Base-by-base conservation (phyloP, 371 early-diverging fungal species). In the Lichtheimia corymbifera region DNA sequence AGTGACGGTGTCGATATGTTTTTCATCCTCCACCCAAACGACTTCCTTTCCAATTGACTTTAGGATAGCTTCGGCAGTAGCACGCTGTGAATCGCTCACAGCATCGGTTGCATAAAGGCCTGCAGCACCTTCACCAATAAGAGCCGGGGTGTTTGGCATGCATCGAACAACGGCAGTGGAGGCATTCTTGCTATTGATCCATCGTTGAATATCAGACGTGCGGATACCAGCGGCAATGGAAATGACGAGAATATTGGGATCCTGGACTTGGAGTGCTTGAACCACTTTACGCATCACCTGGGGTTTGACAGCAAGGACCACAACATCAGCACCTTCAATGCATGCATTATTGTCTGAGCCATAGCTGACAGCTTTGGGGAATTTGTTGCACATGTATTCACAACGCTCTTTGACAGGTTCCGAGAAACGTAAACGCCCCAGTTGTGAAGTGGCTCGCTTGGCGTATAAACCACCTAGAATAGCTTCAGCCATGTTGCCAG, bases 61-160 rank as follows among this genome's bases (percentile, higher is more conserved):
- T 69, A 93, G 74, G 18, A 95, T 83, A 2, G 72, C 76, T 59
- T 85, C 86, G 15, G 93, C 86, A 52, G 85, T 69, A 9, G 68
- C 64, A 50, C 86, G 84, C 61, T 94, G 94, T 20, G 71, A 70
- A 0, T 61, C 68, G 5, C 82, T 79, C 5, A 92, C 91, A 5
- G 54, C 63, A 0, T 71, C 58, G n/a, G 84, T 83, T 3, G 93
- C 93, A 66, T 80, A 93, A 66, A 96, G 65, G 22, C 94, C 97
- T 13, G 91, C 84, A 4, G 95, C 95, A 20, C 97, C 97, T 74
- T 94, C 91, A 28, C 83, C 79, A 2, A 94, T 88, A 43, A 95
- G 69, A 13, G 93, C 89, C 22, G 97, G 97, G 35, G 97, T 97
- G 73, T 97, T 97, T 63, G 97, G 96, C 97, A 97, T 97, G 62